phyloP scores from a whole-genome alignment of 2,329 filamentous ascomycete genomes.

The Niveomyces coronatus region DNA sequence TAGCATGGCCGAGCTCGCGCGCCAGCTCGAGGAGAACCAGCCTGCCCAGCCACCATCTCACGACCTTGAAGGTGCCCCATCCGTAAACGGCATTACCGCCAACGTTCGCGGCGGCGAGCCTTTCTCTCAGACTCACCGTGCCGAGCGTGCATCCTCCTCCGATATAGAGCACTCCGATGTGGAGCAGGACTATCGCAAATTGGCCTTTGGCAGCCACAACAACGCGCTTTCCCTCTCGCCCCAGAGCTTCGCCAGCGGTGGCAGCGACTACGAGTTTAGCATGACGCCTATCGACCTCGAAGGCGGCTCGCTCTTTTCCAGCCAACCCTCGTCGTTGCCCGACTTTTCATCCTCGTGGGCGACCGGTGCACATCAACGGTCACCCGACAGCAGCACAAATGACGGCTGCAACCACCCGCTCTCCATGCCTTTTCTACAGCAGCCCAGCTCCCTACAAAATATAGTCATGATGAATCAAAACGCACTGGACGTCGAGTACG shows the following conservation, averaged over 20 bases:
- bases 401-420: background rate
- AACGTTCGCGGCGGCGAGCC: constrained; percentile 22
- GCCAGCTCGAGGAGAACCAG: constrained; percentile 40
- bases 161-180: constrained; percentile 46
- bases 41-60: no score
- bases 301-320: constrained; percentile 23
- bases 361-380: constrained; percentile 15
- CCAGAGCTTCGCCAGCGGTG: constrained; percentile 37
- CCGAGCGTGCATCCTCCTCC: constrained; percentile 43
- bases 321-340: constrained; percentile 24
- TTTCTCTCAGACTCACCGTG: constrained; percentile 21
- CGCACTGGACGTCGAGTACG: constrained; percentile 41
- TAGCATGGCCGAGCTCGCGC: constrained; percentile 45
- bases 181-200: constrained; percentile 43
- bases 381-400: constrained; percentile 1
- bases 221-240: constrained; percentile 42
- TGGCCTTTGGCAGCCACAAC: constrained; percentile 32
- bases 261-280: constrained; percentile 27
- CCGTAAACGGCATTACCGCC: background rate
- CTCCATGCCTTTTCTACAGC: constrained; percentile 32
- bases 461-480: constrained; percentile 39
- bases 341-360: constrained; percentile 21
- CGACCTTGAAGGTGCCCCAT: constrained; percentile 23
- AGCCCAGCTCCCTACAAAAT: constrained; percentile 30
- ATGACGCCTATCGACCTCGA: constrained; percentile 24